These are phyloP conservation scores for Ganoderma meredithae DNA, from an alignment of 1,284 basidiomycete genomes.

Conservation along the genomic window DNA sequence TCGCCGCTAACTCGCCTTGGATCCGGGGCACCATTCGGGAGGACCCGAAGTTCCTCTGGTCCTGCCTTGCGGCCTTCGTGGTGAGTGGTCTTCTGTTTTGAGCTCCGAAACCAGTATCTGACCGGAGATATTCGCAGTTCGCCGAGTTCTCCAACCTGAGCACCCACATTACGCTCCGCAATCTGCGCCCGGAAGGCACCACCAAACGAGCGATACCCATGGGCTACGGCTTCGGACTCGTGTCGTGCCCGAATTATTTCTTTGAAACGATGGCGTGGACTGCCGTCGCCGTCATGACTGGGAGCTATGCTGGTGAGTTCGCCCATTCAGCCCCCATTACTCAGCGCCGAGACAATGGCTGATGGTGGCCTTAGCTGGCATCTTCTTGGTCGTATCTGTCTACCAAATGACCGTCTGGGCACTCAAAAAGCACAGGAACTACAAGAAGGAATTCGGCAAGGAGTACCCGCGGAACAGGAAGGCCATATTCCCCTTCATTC, in stretches of 20 bases:
- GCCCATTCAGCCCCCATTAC: constrained; percentile 4
- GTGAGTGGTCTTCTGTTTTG: constrained; percentile 56
- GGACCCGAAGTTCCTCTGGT: constrained; percentile 72
- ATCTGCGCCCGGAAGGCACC: constrained; percentile 84
- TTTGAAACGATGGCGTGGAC: constrained; percentile 89
- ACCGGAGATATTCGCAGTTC: constrained; percentile 56
- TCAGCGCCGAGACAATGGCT: constrained; percentile 13
- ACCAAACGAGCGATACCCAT: constrained; percentile 85
- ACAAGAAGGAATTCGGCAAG: constrained; percentile 94
- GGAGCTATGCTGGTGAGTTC: constrained; percentile 75
- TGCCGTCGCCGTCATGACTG: constrained; percentile 80
- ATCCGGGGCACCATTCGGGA: constrained; percentile 76
- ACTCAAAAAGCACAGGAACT: constrained; percentile 88
- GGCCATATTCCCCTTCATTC: constrained; percentile 83
- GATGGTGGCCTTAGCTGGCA: constrained; percentile 59
- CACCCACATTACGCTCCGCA: constrained; percentile 85
- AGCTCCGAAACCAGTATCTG: constrained; percentile 5
- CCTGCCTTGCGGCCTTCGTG: constrained; percentile 75
- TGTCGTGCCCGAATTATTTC: constrained; percentile 95
- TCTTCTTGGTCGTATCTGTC: constrained; percentile 73
- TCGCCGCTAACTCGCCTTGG: constrained; percentile 63
- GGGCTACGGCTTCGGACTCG: constrained; percentile 86
- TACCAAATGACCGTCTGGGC: constrained; percentile 92
- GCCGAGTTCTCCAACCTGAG: constrained; percentile 89
- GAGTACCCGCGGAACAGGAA: constrained; percentile 82